These are phyloP conservation scores for Bipolaris oryzae DNA, from an alignment of 2,329 filamentous ascomycete genomes.

Conservation along the genomic window DNA sequence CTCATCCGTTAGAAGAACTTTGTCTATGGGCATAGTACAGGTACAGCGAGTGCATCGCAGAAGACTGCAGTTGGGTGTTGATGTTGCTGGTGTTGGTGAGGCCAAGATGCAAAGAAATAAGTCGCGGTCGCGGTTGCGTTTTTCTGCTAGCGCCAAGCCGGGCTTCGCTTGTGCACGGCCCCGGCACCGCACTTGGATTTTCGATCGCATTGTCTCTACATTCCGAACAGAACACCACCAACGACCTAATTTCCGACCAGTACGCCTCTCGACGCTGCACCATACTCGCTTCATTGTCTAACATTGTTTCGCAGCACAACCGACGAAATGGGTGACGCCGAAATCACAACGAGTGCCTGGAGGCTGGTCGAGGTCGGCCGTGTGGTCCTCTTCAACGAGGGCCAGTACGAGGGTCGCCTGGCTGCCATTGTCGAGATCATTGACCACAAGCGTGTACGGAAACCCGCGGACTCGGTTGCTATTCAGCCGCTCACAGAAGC, in stretches of 20 bases:
- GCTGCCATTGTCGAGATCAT: conserved; percentile 98
- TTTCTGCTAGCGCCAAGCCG: conserved; percentile 18
- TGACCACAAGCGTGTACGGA: conserved; percentile 99
- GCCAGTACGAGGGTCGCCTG: conserved; percentile 82
- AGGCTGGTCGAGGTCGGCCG: conserved; percentile 98
- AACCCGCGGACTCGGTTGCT: conserved; percentile 20
- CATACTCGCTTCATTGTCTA: conserved; percentile 33
- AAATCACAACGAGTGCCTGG: conserved; percentile 62
- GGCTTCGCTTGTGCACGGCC: conserved; percentile 18
- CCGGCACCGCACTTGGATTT: conserved; percentile 17
- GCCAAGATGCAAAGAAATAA: conserved; percentile 6
- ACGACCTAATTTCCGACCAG: conserved; percentile 47
- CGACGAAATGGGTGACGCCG: conserved; percentile 56
- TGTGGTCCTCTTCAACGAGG: conserved; percentile 87
- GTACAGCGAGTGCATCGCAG: background rate
- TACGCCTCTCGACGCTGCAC: conserved; percentile 40
- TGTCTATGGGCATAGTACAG: background rate
- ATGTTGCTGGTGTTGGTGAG: background rate
- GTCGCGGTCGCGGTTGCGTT: conserved; percentile 24
- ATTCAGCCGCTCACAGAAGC: conserved; percentile 38
- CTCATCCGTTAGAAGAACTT: background rate
- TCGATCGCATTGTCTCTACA: conserved; percentile 28
- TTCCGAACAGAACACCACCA: conserved; percentile 40
- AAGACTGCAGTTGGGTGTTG: background rate
- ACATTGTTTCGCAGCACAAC: conserved; percentile 40